Evolutionary conservation across 805 yeast species (phyloP), one percentile per base, ranked within the genome.

Genomic region (Yamadazyma takamatsuzukensis): DNA sequence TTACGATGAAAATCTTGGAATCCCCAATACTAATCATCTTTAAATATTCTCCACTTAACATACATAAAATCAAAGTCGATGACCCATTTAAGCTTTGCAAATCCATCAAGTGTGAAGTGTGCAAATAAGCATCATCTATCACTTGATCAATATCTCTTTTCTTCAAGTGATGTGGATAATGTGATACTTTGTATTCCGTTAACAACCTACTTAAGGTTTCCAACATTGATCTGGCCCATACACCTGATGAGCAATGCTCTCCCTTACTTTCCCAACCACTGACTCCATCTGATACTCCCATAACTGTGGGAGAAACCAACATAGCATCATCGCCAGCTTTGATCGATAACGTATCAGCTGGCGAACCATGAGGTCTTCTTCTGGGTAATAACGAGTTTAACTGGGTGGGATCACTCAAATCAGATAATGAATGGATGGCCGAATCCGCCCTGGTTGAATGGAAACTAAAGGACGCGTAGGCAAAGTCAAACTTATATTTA

Each of bases 261-360:
- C 54, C 58, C 24, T 56, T 61, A 13, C 67, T 61, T 44, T 68
- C 74, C 78, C 78, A 74, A 1, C 77, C 76, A 14, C 75, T 68
- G 6, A 74, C 76, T 1, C 80, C 80, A 45, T 74, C 80, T 3
- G 80, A 78, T 4, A 74, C 64, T 2, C 74, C 79, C 33, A 74
- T 45, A 26, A 73, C 62, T 4, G 73, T 62, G 0, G 78, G 76
- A 3, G 75, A 68, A 2, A 72, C 70, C 25, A 74, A 53, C 76
- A 74, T 70, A 6, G 80, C 77, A 45, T 74, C 80, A 40, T 74
- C 80, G 1, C 80, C 79, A 15, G 72, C 73, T 40, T 69, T 68
- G 28, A 74, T 63, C 6, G 74, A 67, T 4, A 73, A 48, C 0
- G 80, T 74, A 41, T 73, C 78, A 10, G 58, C 61, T 0, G 76